Evolutionary conservation across 805 yeast genomes (phyloP).

Genomic region (Barnettozyma salicaria): DNA sequence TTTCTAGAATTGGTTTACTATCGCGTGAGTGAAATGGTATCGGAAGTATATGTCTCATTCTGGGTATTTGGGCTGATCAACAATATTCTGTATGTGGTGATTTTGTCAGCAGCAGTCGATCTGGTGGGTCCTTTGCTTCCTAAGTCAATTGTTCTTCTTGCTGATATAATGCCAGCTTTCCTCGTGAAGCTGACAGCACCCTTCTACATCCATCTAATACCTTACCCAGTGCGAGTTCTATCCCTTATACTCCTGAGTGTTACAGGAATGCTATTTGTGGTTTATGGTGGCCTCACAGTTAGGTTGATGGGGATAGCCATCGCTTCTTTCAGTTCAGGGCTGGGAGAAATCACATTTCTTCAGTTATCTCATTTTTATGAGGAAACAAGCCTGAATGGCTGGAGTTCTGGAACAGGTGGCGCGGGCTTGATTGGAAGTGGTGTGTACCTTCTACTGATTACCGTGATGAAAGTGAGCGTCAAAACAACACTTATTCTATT

Average conservation of each 20-base stretch:
- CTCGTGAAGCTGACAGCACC: conserved; percentile 68
- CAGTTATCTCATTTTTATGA: conserved; percentile 78
- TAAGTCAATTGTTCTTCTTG: conserved; percentile 76
- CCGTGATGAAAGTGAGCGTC: conserved; percentile 54
- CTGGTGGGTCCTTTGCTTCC: conserved; percentile 80
- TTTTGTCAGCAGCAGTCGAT: conserved; percentile 87
- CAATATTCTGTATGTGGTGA: conserved; percentile 86
- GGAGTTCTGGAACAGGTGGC: conserved; percentile 94
- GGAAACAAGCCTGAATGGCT: conserved; percentile 64
- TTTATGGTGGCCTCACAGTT: conserved; percentile 29
- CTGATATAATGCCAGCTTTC: conserved; percentile 84
- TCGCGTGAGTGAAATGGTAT: neutral
- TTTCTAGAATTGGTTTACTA: no score
- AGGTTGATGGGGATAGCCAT: conserved; percentile 64
- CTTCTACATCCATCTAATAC: conserved; percentile 61
- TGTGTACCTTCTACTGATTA: conserved; percentile 63
- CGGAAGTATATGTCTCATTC: conserved; percentile 44
- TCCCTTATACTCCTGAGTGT: conserved; percentile 52
- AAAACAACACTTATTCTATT: conserved; percentile 51
- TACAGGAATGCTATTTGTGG: conserved; percentile 67
- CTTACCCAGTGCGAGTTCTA: conserved; percentile 51
- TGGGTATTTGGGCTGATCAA: conserved; percentile 83
- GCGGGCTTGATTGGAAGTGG: conserved; percentile 89
- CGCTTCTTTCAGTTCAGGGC: conserved; percentile 81
- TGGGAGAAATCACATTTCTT: conserved; percentile 86